These are phyloP conservation scores for Vigna trinervia DNA, from an alignment of 306 rosid species.

Conservation along the genomic window DNA sequence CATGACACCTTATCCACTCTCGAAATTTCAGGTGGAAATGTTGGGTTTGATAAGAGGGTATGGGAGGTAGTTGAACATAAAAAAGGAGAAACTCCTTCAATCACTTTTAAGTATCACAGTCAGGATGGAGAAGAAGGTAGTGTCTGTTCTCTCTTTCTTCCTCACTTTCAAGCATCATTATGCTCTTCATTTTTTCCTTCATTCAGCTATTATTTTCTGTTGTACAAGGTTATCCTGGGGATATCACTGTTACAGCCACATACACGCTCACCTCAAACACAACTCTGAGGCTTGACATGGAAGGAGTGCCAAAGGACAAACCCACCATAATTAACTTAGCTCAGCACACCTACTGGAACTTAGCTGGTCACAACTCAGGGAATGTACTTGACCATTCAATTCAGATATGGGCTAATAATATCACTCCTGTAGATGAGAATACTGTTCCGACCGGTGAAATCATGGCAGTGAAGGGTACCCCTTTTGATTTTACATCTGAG, in stretches of 20 bases:
- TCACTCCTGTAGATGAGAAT: slow-evolving; percentile 80
- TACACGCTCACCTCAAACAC: slow-evolving; percentile 79
- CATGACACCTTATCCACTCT: neutral
- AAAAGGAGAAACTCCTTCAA: slow-evolving; percentile 68
- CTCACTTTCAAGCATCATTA: slow-evolving; percentile 1
- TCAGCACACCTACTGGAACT: slow-evolving; percentile 93
- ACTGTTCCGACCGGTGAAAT: slow-evolving; percentile 83
- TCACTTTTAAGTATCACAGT: slow-evolving; percentile 81
- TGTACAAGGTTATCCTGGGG: slow-evolving; percentile 80
- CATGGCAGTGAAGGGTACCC: slow-evolving; percentile 74
- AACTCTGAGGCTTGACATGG: slow-evolving; percentile 91
- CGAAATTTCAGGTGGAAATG: slow-evolving; percentile 71
- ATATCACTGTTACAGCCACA: slow-evolving; percentile 73
- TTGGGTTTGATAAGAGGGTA: slow-evolving; percentile 85
- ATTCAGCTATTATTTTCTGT: slow-evolving; percentile 31
- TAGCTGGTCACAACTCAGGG: slow-evolving; percentile 85
- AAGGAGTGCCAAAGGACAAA: slow-evolving; percentile 85
- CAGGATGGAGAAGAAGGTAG: slow-evolving; percentile 93
- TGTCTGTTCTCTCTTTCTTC: slow-evolving; percentile 14
- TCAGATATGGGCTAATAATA: slow-evolving; percentile 70
- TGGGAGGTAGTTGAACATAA: slow-evolving; percentile 80
- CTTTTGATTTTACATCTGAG: slow-evolving; percentile 78
- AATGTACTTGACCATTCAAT: slow-evolving; percentile 76
- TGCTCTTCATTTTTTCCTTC: neutral
- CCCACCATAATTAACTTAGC: slow-evolving; percentile 83